Evolutionary conservation across 495 filamentous ascomycete species (phyloP).

Genomic region (Trypethelium eluteriae): DNA sequence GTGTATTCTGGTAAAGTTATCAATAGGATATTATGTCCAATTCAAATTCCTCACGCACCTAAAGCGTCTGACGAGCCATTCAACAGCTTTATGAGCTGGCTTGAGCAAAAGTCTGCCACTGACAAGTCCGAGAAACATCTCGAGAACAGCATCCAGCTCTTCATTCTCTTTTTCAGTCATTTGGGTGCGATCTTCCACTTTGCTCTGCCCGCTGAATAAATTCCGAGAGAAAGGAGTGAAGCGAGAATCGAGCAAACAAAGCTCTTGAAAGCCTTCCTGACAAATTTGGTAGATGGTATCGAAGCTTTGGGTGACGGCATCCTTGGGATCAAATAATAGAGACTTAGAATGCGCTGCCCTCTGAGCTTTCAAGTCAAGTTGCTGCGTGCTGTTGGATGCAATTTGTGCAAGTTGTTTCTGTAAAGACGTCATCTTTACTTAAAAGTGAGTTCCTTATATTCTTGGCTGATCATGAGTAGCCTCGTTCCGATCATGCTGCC

Average conservation of each 20-base stretch:
- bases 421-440: slow-evolving; percentile 28
- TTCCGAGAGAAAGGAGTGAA: slow-evolving; percentile 61
- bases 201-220: slow-evolving; percentile 88
- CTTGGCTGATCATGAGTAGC: not conserved
- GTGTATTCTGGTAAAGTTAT: slow-evolving; percentile 61
- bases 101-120: slow-evolving; percentile 68
- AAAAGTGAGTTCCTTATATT: not conserved
- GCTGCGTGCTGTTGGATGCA: slow-evolving; percentile 34
- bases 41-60: slow-evolving; percentile 47
- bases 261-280: slow-evolving; percentile 76
- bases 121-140: slow-evolving; percentile 71
- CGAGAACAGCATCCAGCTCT: slow-evolving; percentile 66
- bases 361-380: slow-evolving; percentile 80
- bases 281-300: slow-evolving; percentile 81
- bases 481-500: not conserved
- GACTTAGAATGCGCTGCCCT: slow-evolving; percentile 84
- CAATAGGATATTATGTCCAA: not conserved
- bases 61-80: slow-evolving; percentile 90
- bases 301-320: slow-evolving; percentile 78
- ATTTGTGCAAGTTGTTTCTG: slow-evolving; percentile 39
- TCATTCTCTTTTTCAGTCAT: slow-evolving; percentile 74
- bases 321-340: slow-evolving; percentile 74
- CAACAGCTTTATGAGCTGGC: slow-evolving; percentile 79
- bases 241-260: slow-evolving; percentile 74
- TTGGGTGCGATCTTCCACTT: slow-evolving; percentile 71